phyloP scores from a whole-genome alignment of 768 basidiomycete genomes.

The Clitopilus passeckerianus region DNA sequence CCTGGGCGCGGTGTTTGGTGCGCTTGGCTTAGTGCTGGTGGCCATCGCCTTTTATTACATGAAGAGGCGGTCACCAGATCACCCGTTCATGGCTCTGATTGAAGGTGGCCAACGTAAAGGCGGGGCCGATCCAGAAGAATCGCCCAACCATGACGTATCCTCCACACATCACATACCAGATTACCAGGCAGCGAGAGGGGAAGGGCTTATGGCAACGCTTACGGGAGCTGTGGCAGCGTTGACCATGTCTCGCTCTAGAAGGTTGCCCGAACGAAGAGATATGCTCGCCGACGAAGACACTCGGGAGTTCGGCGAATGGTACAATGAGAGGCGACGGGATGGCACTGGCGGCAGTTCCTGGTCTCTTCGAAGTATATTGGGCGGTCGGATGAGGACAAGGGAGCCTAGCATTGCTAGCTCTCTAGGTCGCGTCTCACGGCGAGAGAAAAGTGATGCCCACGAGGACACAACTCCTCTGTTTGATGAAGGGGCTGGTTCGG shows the following conservation, averaged over 20 bases:
- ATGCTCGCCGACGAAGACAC: slow-evolving; percentile 79
- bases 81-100: slow-evolving; percentile 26
- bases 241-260: slow-evolving; percentile 7
- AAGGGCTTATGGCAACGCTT: slow-evolving; percentile 18
- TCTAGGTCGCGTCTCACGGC: slow-evolving; percentile 21
- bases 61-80: slow-evolving; percentile 24
- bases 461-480: slow-evolving; percentile 37
- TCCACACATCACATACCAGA: background rate
- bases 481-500: slow-evolving; percentile 23
- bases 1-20: slow-evolving; percentile 58
- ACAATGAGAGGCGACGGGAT: slow-evolving; percentile 28
- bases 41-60: slow-evolving; percentile 39
- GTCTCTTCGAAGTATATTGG: slow-evolving; percentile 46
- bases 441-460: slow-evolving; percentile 47
- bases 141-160: background rate
- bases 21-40: slow-evolving; percentile 45
- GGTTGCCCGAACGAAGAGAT: slow-evolving; percentile 43
- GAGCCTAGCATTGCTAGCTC: slow-evolving; percentile 30
- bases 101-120: slow-evolving; percentile 28
- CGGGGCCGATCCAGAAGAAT: slow-evolving; percentile 10
- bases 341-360: slow-evolving; percentile 44
- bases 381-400: slow-evolving; percentile 31
- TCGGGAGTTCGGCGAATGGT: slow-evolving; percentile 43
- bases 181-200: background rate
- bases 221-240: slow-evolving; percentile 25